These are phyloP conservation scores for Forsythia viridissima DNA, from an alignment of 257 asterid species.

Conservation along the genomic window DNA sequence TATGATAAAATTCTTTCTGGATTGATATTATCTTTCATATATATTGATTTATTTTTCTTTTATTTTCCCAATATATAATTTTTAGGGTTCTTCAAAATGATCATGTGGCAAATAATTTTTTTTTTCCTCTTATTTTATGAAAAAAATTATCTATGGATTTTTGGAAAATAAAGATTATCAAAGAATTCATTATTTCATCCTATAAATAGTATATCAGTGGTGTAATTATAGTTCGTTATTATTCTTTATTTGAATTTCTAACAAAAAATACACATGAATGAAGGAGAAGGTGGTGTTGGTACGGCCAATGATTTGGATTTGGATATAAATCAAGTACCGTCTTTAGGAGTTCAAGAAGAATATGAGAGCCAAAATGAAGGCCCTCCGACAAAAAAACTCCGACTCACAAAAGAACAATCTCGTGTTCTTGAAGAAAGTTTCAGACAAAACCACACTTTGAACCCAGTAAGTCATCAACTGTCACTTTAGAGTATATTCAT, in stretches of 20 bases:
- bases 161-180: background rate
- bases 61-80: background rate
- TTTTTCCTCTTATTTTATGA: too few relatives aligned
- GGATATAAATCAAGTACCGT: constrained; percentile 69
- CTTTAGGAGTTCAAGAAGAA: constrained; percentile 39
- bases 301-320: constrained; percentile 49
- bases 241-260: too few relatives aligned
- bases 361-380: constrained; percentile 53
- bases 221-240: background rate
- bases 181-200: background rate
- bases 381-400: constrained; percentile 68
- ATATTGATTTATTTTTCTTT: background rate
- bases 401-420: constrained; percentile 72
- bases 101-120: background rate
- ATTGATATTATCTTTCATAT: background rate
- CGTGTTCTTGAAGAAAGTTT: constrained; percentile 79
- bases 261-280: background rate
- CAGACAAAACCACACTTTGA: constrained; percentile 65
- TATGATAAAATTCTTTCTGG: background rate
- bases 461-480: constrained; percentile 46
- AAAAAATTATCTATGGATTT: too few relatives aligned
- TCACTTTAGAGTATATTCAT: too few relatives aligned
- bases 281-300: constrained; percentile 41
- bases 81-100: constrained; percentile 19
- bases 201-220: background rate